Evolutionary conservation across 306 rosid species (phyloP), one percentile per base, ranked within the genome.

Genomic region (Biancaea sappan): DNA sequence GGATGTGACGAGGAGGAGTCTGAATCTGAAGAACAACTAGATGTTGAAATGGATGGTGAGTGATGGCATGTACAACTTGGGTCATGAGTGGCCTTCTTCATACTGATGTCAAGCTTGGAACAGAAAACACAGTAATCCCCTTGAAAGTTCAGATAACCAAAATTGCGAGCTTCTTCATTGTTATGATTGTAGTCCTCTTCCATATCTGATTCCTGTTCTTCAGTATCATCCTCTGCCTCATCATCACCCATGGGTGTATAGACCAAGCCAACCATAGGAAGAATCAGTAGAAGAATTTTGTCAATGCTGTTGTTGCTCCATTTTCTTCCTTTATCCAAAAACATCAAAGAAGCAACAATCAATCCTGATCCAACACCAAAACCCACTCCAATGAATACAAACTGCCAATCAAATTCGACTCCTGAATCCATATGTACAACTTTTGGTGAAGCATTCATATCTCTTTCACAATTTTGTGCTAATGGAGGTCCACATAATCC

Each of bases 91-190:
- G 51, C 85, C 79, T 74, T 86, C 46, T 66, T 84, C 77, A 64
- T 79, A 50, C 70, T 59, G 16, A 54, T 82, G 74, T 88, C 87
- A 56, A 88, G 69, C 80, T 92, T 88, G 25, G 96, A 86, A 81
- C 98, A 92, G 38, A 80, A 82, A 61, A 82, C 89, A 77, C 97
- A 90, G 62, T 78, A 92, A 31, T 16, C 12, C 12, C 96, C 91
- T 18, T 1, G 78, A 70, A 78, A 74, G 52, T 51, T 71, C 56
- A 2, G 57, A 41, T 56, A 71, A 53, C 38, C 77, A 15, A 48
- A 35, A 32, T 51, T 61, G 66, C 70, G 46, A 63, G 72, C 81
- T 13, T 71, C 77, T 10, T 51, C 66, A 16, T 50, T 62, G 3
- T 18, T 26, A 24, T 16, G 43, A 60, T 75, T 64, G 19, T 4